Percentiles rank a stretch among this genome's conserved stretches.
phyloP scores from a whole-genome alignment of 257 asterid species.

The Nicotiana benthamiana region DNA sequence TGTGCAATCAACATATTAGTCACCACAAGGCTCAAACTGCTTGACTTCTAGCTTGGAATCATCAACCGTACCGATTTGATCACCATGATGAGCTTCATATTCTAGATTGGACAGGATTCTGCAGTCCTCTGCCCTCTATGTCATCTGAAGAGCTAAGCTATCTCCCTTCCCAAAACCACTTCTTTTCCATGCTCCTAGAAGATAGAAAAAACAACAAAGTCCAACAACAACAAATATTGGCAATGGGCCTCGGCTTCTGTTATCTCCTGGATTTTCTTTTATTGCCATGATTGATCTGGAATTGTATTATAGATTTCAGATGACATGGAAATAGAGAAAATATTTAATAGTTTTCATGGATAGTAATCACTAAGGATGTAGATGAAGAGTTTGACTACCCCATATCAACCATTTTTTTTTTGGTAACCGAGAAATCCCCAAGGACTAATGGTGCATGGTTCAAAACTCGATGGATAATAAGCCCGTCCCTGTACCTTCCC shows the following conservation, averaged over 20 bases:
- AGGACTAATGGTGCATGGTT: too few relatives aligned
- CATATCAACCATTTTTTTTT: not conserved
- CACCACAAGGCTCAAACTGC: slow-evolving; percentile 9
- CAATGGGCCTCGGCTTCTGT: slow-evolving; percentile 12
- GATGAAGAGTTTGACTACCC: not conserved
- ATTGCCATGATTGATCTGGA: slow-evolving; percentile 18
- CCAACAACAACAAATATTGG: slow-evolving; percentile 12
- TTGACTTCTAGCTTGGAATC: slow-evolving; percentile 11
- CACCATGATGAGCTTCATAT: slow-evolving; percentile 14
- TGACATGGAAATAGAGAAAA: not conserved
- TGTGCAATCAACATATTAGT: slow-evolving; percentile 13
- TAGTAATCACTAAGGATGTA: not conserved
- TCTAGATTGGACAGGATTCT: slow-evolving; percentile 15
- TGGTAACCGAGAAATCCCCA: too few relatives aligned
- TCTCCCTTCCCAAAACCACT: slow-evolving; percentile 19
- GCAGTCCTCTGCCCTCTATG: slow-evolving; percentile 11
- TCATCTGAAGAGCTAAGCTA: slow-evolving; percentile 11
- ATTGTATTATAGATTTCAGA: not conserved
- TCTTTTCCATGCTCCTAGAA: slow-evolving; percentile 22
- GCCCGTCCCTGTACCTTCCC: not conserved
- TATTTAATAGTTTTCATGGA: not conserved
- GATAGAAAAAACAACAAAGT: slow-evolving; percentile 20
- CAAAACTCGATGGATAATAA: too few relatives aligned
- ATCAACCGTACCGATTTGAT: not conserved
- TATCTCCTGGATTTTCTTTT: slow-evolving; percentile 22